These are phyloP conservation scores for Fusarium heterosporum DNA, from an alignment of 2,329 filamentous ascomycete genomes.

Conservation along the genomic window DNA sequence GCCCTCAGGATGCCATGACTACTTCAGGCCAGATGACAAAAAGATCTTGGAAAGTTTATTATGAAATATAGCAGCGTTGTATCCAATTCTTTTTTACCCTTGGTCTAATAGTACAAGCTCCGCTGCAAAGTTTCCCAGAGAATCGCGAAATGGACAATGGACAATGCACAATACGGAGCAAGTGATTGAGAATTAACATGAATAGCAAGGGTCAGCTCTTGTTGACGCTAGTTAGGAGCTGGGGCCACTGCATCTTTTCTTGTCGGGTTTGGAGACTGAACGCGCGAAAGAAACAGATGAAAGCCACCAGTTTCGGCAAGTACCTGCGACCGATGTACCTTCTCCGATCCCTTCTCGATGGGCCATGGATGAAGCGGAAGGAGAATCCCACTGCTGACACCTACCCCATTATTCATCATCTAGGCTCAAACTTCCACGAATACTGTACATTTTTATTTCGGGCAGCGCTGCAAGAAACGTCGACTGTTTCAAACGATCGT, in stretches of 20 bases:
- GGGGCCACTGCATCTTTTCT: constrained; percentile 39
- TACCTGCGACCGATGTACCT: constrained; percentile 34
- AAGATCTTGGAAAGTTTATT: no score
- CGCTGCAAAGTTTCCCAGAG: constrained; percentile 41
- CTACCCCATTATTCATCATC: not conserved
- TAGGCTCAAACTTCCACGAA: not conserved
- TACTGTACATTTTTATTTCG: constrained; percentile 3
- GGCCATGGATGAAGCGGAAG: constrained; percentile 5
- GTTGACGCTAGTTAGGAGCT: constrained; percentile 31
- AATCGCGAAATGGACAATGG: constrained; percentile 33
- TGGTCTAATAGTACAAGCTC: constrained; percentile 19
- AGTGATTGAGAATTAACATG: constrained; percentile 16
- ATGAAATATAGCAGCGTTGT: no score
- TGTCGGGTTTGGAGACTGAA: constrained; percentile 11
- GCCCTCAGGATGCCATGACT: not conserved
- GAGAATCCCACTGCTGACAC: constrained; percentile 15
- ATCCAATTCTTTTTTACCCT: not conserved
- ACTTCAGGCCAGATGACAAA: no score
- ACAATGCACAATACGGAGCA: no score
- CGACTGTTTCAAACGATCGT: constrained; percentile 16
- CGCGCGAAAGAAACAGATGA: constrained; percentile 14
- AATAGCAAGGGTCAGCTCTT: constrained; percentile 28
- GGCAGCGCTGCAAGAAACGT: constrained; percentile 8
- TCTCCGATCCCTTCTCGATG: constrained; percentile 8
- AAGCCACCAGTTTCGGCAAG: constrained; percentile 2